phyloP scores from a whole-genome alignment of 371 early-diverging fungal genomes.

The Zychaea mexicana region DNA sequence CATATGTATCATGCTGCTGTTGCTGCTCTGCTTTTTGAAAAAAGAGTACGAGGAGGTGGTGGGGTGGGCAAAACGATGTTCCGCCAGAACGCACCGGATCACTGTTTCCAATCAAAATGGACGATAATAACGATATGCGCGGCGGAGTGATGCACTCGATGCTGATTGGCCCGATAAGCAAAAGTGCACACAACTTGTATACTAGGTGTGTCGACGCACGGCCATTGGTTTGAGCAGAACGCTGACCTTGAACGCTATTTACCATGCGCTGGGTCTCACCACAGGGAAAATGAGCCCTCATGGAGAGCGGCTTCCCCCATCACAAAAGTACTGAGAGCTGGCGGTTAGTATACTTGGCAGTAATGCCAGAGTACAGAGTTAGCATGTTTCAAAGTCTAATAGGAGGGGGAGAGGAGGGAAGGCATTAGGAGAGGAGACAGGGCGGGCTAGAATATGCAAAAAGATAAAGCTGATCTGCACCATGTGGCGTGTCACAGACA shows the following conservation, averaged over 20 bases:
- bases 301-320: not conserved
- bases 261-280: constrained; percentile 1
- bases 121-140: constrained; percentile 14
- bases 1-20: not conserved
- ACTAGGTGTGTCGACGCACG: constrained; percentile 8
- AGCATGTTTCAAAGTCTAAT: not conserved
- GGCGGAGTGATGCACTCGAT: not conserved
- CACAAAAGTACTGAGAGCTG: too few relatives aligned
- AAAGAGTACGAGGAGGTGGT: not conserved
- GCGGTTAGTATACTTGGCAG: too few relatives aligned
- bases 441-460: not conserved
- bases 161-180: constrained; percentile 12
- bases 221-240: constrained; percentile 7
- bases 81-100: constrained; percentile 2
- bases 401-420: not conserved
- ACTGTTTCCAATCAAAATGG: constrained; percentile 4
- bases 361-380: too few relatives aligned
- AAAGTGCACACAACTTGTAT: constrained; percentile 4
- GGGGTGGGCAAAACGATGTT: not conserved
- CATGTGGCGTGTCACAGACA: constrained; percentile 7
- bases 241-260: constrained; percentile 3
- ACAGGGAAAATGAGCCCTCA: not conserved
- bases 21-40: not conserved
- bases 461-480: not conserved
- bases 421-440: not conserved